These are phyloP conservation scores for Daldinia loculata DNA, from an alignment of 495 filamentous ascomycete species.

Conservation along the genomic window DNA sequence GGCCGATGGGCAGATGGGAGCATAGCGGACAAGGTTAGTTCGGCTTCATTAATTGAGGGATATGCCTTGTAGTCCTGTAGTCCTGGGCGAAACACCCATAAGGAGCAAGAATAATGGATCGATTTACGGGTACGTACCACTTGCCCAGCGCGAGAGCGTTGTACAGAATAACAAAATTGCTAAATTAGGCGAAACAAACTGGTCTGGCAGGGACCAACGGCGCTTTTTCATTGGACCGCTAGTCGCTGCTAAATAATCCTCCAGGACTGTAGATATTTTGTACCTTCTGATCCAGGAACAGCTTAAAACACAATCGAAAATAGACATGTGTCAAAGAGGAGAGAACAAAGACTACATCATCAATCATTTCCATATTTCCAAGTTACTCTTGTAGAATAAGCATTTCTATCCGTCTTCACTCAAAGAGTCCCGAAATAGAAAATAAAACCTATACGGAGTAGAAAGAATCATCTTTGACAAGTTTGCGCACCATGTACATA, in stretches of 20 bases:
- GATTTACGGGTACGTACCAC: slow-evolving; percentile 33
- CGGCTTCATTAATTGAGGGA: slow-evolving; percentile 43
- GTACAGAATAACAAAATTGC: slow-evolving; percentile 31
- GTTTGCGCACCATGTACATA: slow-evolving; percentile 8
- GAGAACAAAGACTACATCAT: neutral
- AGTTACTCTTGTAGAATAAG: neutral
- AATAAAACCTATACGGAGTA: neutral
- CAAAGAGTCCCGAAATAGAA: neutral
- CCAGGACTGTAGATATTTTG: slow-evolving; percentile 20
- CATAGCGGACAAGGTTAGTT: slow-evolving; percentile 35
- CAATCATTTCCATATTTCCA: neutral
- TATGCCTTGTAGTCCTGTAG: neutral
- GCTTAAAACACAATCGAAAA: slow-evolving; percentile 1
- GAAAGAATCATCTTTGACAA: neutral
- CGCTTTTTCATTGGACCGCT: slow-evolving; percentile 32
- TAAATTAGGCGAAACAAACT: slow-evolving; percentile 43
- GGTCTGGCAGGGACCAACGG: neutral
- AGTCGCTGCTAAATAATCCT: slow-evolving; percentile 39
- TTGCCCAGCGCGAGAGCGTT: neutral
- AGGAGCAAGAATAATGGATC: slow-evolving; percentile 26
- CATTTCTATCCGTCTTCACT: neutral
- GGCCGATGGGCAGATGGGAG: slow-evolving; percentile 2
- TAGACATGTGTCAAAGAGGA: neutral
- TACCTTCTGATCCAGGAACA: slow-evolving; percentile 18
- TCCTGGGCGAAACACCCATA: slow-evolving; percentile 34